These are phyloP conservation scores for Globisporangium paroecandrum DNA, from an alignment of 352 stramenopile genomes.

Conservation along the genomic window DNA sequence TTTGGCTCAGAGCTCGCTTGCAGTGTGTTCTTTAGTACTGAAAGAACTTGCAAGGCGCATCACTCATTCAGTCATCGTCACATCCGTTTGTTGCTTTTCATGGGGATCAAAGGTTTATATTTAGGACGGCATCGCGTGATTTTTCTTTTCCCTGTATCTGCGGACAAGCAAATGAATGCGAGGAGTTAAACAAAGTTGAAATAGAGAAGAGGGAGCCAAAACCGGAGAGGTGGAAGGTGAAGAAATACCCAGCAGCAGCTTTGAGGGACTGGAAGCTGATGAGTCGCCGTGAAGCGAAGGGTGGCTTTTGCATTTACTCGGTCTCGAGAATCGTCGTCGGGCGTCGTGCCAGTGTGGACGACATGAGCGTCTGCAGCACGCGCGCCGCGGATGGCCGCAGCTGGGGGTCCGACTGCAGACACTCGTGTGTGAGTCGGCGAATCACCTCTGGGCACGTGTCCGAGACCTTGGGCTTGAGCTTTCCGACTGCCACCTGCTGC, in stretches of 20 bases:
- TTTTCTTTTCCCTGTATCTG: neutral
- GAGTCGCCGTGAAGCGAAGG: neutral
- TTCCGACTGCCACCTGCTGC: constrained; percentile 73
- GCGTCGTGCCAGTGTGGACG: constrained; percentile 53
- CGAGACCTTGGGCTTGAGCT: constrained; percentile 71
- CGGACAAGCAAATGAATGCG: neutral
- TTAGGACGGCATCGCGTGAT: neutral
- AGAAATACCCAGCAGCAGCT: neutral
- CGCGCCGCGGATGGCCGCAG: constrained; percentile 62
- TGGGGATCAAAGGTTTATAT: neutral
- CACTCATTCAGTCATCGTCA: neutral
- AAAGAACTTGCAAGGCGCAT: neutral
- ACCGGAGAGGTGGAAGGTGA: neutral
- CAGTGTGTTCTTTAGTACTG: neutral
- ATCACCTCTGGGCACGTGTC: constrained; percentile 78
- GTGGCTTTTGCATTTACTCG: constrained; percentile 21
- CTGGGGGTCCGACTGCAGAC: constrained; percentile 74
- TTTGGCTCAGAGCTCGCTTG: neutral
- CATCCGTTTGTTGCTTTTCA: neutral
- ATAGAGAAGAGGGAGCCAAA: neutral
- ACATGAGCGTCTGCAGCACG: constrained; percentile 70
- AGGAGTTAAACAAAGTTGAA: neutral
- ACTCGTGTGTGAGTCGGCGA: constrained; percentile 71
- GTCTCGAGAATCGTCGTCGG: constrained; percentile 40
- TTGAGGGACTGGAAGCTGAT: neutral